These are phyloP conservation scores for Didymella keratinophila DNA, from an alignment of 2,329 filamentous ascomycete species.

Conservation along the genomic window DNA sequence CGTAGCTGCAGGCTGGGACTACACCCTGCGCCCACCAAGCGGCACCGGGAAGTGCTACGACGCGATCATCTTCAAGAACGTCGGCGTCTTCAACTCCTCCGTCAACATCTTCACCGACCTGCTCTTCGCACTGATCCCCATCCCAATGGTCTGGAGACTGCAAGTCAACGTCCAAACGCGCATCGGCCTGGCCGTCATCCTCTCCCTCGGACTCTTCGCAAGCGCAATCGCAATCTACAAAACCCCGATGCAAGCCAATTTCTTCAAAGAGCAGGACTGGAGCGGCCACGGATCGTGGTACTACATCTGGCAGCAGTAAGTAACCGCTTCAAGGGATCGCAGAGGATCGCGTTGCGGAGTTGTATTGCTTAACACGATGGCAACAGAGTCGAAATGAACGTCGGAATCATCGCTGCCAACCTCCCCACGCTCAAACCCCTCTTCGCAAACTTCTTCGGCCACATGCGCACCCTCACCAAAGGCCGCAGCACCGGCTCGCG, in stretches of 20 bases:
- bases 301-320: constrained; percentile 40
- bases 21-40: constrained; percentile 29
- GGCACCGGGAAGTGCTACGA: constrained; percentile 34
- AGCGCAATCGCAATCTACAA: neutral
- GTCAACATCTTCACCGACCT: constrained; percentile 52
- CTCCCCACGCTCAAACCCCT: constrained; percentile 42
- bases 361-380: neutral
- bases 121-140: constrained; percentile 52
- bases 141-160: constrained; percentile 50
- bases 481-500: constrained; percentile 23
- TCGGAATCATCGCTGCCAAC: constrained; percentile 43
- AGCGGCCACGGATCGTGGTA: constrained; percentile 36
- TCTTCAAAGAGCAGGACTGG: constrained; percentile 41
- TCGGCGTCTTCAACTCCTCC: constrained; percentile 57
- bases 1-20: constrained; percentile 56
- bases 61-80: constrained; percentile 54
- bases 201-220: neutral
- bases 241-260: constrained; percentile 33
- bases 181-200: neutral
- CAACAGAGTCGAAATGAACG: constrained; percentile 41
- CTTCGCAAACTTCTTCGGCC: constrained; percentile 35
- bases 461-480: constrained; percentile 31
- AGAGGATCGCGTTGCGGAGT: too few species aligned
- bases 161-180: neutral
- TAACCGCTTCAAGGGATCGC: neutral